Evolutionary conservation across 306 rosid species (phyloP).

Genomic region (Hippophae rhamnoides): DNA sequence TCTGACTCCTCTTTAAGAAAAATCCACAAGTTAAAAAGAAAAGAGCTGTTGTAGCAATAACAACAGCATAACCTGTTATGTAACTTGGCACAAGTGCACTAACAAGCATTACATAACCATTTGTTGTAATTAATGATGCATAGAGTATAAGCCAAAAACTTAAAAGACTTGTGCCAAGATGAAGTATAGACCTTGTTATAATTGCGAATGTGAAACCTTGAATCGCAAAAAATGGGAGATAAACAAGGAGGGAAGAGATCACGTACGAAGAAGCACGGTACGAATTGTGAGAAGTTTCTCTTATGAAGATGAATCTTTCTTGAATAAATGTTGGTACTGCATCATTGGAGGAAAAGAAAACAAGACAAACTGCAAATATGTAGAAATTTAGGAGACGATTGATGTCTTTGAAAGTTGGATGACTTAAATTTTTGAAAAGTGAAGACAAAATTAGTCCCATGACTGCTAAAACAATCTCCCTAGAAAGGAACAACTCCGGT

Average conservation of each 20-base stretch:
- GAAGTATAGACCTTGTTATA: conserved; percentile 51
- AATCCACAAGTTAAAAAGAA: conserved; percentile 89
- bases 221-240: conserved; percentile 77
- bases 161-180: conserved; percentile 33
- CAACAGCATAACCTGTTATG: conserved; percentile 82
- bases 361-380: conserved; percentile 74
- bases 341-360: conserved; percentile 88
- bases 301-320: conserved; percentile 79
- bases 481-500: conserved; percentile 79
- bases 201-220: conserved; percentile 82
- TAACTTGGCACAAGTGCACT: conserved; percentile 90
- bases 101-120: conserved; percentile 82
- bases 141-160: conserved; percentile 60
- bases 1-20: conserved; percentile 58
- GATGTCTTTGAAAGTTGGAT: conserved; percentile 45
- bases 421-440: conserved; percentile 42
- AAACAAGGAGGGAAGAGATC: conserved; percentile 68
- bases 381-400: conserved; percentile 79
- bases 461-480: conserved; percentile 68
- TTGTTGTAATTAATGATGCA: conserved; percentile 77
- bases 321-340: conserved; percentile 84
- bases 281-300: conserved; percentile 84
- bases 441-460: conserved; percentile 71
- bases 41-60: conserved; percentile 84
- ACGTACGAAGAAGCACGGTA: conserved; percentile 83